phyloP scores from a whole-genome alignment of 768 basidiomycete genomes.

The Dendrothele bispora region DNA sequence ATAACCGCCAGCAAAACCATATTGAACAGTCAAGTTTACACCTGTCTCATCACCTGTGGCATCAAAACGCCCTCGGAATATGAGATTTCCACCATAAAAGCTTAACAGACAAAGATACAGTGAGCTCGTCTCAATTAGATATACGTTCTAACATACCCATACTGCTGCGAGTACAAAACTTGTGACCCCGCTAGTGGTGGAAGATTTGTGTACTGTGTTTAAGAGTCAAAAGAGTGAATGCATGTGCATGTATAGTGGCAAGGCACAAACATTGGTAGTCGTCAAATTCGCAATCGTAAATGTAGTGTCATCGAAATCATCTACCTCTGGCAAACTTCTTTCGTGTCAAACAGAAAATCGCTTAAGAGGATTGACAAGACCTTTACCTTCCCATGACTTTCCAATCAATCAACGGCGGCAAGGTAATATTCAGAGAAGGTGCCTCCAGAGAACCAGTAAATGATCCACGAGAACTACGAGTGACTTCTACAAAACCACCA shows the following conservation, averaged over 20 bases:
- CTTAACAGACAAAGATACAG: constrained; percentile 26
- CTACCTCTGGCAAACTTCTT: constrained; percentile 48
- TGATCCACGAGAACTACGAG: constrained; percentile 27
- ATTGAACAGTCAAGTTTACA: constrained; percentile 46
- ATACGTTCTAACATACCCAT: constrained; percentile 34
- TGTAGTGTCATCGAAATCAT: constrained; percentile 46
- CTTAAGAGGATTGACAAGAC: neutral
- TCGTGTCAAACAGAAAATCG: constrained; percentile 5
- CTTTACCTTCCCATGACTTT: constrained; percentile 47
- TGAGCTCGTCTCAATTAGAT: neutral
- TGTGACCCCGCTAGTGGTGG: constrained; percentile 40
- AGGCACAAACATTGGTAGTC: constrained; percentile 46
- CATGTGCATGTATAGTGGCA: neutral
- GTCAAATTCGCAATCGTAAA: constrained; percentile 46
- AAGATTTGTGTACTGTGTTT: constrained; percentile 49
- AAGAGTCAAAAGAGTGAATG: too few relatives aligned
- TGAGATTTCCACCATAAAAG: constrained; percentile 51
- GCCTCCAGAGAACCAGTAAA: constrained; percentile 25
- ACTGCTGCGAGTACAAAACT: constrained; percentile 54
- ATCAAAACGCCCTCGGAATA: constrained; percentile 54
- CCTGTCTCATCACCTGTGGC: constrained; percentile 49
- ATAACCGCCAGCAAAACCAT: constrained; percentile 52
- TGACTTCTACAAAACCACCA: constrained; percentile 21
- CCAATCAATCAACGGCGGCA: constrained; percentile 44
- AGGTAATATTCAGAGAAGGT: constrained; percentile 14